Base-by-base conservation (phyloP, 148 eudicot genomes). In the Euryodendron excelsum region DNA sequence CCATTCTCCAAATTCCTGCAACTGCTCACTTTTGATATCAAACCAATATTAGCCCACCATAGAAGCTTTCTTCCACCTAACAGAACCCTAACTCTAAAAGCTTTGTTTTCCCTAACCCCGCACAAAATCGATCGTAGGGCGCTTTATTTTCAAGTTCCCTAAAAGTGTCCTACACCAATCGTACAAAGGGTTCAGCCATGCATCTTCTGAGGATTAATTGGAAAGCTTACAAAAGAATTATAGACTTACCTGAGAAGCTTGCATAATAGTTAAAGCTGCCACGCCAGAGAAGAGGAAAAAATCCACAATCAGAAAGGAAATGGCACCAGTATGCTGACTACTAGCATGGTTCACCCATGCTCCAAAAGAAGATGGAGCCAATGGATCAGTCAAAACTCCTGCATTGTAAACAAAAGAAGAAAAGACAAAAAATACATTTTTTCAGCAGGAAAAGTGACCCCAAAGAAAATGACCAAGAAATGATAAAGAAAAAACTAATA, bases 261-360 rank as follows among this genome's bases (percentile, higher is more conserved):
- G 99, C 74, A 90, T 90, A 77, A 75, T 74, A 68, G 97, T 90
- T 82, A 96, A 88, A 63, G 91, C 85, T 34, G 90, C 94, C 81
- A 92, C 99, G 75, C 98, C 98, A 79, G 88, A 86, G 67, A 96
- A 91, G 82, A 96, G 89, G 86, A 96, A 89, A 80, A 85, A 77
- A 70, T 92, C 94, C 64, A 89, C 85, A 69, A 92, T 59, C 45
- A 96, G 74, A 92, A 96, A 96, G 48, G 93, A 64, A 78, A 96
- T 44, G 41, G 94, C 94, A 74, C 99, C 99, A 73, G 73, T 63
- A 81, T 96, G 99, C 84, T 90, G 86, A 67, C 76, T 85, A 68
- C 89, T 92, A 71, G 91, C 89, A 82, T 96, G 96, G 66, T 82
- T 90, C 74, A 96, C 81, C 99, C 99, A 96, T 77, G 89, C 88